Base-by-base conservation (phyloP, 2,329 filamentous ascomycete species). In the Phyllosticta citribraziliensis region DNA sequence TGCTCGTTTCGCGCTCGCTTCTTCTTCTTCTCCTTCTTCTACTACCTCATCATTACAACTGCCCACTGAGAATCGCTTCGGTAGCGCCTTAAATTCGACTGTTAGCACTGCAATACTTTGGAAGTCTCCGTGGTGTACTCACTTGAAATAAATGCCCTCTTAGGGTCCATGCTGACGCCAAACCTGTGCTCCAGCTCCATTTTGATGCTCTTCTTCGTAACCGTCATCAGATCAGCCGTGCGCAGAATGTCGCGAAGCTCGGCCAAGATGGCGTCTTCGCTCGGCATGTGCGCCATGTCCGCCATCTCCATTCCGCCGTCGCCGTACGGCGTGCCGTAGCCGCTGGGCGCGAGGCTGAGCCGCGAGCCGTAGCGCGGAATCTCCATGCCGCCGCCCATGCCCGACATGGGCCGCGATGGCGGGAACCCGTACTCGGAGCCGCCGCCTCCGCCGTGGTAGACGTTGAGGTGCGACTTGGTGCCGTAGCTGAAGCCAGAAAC, bases 191-290 rank as follows among this genome's bases (percentile, higher is more conserved):
- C 94, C 62, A 99, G 78, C 78, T 99, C 94, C 67, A 84, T 78
- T 82, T 97, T 97, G 76, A 99, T 89, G 68, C 89, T 91, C 84
- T 99, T 99, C 85, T 99, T 99, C 66, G 94, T 99, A 52, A 99
- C 90, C 4, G 85, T 92, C 94, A 99, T 99, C 70, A 99, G 78
- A 76, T 99, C 94, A 1, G 91, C 92, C 12, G 88, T 95, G 67
- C 87, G 84, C 64, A 99, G 79, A 65, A 99, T 96, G 70, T 97
- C 91, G 57, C 94, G 84, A 68, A 99, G 99, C 80, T 99, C 94
- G 0, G 91, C 87, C 64, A 99, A 79, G 56, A 99, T 80, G 11
- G 90, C 88, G 70, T 99, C 94, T 67, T 99, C 94, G 64, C 82
- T 89, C 0, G 94, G 94, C 70, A 97, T 76, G 22, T 57, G 30